Conservation (phyloP, 495 filamentous ascomycete genomes). For the Rostrohypoxylon terebratum region DNA sequence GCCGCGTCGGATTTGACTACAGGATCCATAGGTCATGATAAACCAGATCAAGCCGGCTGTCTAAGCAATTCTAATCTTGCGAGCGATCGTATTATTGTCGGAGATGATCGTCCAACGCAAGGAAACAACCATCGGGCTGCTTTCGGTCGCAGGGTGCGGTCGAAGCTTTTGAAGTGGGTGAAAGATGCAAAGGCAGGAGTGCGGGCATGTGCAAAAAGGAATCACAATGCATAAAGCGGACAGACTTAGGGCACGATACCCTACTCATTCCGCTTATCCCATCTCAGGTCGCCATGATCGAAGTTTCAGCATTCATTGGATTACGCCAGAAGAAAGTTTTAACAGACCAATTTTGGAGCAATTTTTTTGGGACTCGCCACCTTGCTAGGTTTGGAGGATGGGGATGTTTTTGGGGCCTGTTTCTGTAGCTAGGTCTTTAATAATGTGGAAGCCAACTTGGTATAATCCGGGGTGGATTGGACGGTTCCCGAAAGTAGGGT, state of each 20-base stretch:
- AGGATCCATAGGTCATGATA: background rate
- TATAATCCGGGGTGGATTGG: constrained; percentile 45
- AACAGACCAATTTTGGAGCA: constrained; percentile 43
- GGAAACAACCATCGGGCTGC: constrained; percentile 12
- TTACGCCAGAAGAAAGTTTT: constrained; percentile 45
- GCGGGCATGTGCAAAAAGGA: constrained; percentile 41
- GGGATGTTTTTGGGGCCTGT: constrained; percentile 38
- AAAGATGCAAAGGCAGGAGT: constrained; percentile 44
- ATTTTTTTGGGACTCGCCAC: constrained; percentile 45
- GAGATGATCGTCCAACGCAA: background rate
- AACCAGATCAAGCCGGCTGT: background rate
- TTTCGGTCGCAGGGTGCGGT: constrained; percentile 41
- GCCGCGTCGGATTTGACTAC: constrained; percentile 4
- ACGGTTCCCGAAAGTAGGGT: constrained; percentile 45
- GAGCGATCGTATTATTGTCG: background rate
- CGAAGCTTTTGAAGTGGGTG: constrained; percentile 44
- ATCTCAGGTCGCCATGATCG: constrained; percentile 13
- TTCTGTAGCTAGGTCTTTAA: constrained; percentile 44
- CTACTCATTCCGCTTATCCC: background rate
- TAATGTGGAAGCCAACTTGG: constrained; percentile 47
- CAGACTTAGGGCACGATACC: background rate
- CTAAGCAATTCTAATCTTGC: constrained; percentile 21
- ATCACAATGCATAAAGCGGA: constrained; percentile 14
- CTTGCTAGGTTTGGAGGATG: constrained; percentile 34
- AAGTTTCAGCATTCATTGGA: constrained; percentile 44